phyloP scores from a whole-genome alignment of 768 basidiomycete species.

The Termitomyces sp. region DNA sequence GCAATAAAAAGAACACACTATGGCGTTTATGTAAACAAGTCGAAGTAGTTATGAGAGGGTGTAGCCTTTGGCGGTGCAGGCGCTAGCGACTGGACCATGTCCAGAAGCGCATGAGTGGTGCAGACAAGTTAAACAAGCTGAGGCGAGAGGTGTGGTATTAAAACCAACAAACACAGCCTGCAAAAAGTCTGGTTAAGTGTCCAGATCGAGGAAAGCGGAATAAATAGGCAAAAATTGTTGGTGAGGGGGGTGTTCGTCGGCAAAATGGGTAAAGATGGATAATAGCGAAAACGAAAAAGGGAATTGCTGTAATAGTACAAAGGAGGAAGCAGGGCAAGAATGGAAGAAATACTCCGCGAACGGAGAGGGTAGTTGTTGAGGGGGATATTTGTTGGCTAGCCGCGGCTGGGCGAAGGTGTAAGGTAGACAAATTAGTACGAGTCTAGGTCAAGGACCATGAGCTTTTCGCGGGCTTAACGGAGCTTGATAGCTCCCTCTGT shows the following conservation, averaged over 20 bases:
- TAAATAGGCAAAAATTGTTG: constrained; percentile 2
- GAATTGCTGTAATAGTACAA: constrained; percentile 2
- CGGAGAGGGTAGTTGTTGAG: not conserved
- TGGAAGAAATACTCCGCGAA: not conserved
- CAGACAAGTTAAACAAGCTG: not conserved
- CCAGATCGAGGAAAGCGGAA: not conserved
- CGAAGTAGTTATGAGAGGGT: not conserved
- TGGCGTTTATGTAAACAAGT: not conserved
- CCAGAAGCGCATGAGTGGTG: constrained; percentile 9
- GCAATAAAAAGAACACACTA: constrained; percentile 4
- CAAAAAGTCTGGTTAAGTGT: not conserved
- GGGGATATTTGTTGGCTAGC: not conserved
- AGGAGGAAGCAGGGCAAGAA: not conserved
- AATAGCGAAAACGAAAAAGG: not conserved
- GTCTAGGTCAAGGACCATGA: constrained; percentile 6
- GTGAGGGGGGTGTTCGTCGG: not conserved
- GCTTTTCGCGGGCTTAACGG: constrained; percentile 4
- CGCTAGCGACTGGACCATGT: constrained; percentile 19
- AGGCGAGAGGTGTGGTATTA: not conserved
- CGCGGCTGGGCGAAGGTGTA: constrained; percentile 4
- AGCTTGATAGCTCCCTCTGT: constrained; percentile 8
- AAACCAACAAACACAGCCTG: not conserved
- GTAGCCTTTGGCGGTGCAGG: constrained; percentile 12
- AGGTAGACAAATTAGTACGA: constrained; percentile 11
- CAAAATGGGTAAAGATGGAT: not conserved